A percentile compares a stretch with the other conserved stretches of the same genome.
Conservation (phyloP, 441 rosid genomes). For the Erodium texanum region DNA sequence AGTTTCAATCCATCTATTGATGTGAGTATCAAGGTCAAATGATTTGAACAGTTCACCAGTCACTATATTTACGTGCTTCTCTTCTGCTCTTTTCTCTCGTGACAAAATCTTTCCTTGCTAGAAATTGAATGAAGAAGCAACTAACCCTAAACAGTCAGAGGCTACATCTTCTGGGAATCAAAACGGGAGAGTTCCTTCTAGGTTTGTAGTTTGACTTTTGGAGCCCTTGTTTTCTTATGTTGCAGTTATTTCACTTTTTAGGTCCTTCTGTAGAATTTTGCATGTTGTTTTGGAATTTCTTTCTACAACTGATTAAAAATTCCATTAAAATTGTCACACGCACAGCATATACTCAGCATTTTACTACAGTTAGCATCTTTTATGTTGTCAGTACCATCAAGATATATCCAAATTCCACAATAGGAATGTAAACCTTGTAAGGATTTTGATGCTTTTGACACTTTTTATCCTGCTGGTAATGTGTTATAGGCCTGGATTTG, state of each 20-base stretch:
- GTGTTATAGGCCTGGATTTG: too few relatives aligned
- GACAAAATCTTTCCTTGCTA: conserved; percentile 29
- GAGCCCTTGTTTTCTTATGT: background rate
- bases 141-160: conserved; percentile 26
- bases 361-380: too few relatives aligned
- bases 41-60: conserved; percentile 15
- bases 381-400: too few relatives aligned
- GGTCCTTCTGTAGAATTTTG: background rate
- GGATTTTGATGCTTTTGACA: too few relatives aligned
- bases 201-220: conserved; percentile 31
- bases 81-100: conserved; percentile 21
- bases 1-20: conserved; percentile 89
- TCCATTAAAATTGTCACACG: background rate
- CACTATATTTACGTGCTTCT: conserved; percentile 9
- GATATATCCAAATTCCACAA: too few relatives aligned
- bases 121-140: conserved; percentile 68
- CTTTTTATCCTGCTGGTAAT: too few relatives aligned
- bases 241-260: background rate
- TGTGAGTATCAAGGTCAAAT: conserved; percentile 41
- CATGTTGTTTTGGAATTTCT: background rate
- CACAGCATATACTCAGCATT: too few relatives aligned
- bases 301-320: background rate
- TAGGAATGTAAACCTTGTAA: too few relatives aligned
- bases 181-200: conserved; percentile 29
- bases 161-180: conserved; percentile 31